phyloP scores from a whole-genome alignment of 148 eudicot genomes.

The Vaccinium darrowii region DNA sequence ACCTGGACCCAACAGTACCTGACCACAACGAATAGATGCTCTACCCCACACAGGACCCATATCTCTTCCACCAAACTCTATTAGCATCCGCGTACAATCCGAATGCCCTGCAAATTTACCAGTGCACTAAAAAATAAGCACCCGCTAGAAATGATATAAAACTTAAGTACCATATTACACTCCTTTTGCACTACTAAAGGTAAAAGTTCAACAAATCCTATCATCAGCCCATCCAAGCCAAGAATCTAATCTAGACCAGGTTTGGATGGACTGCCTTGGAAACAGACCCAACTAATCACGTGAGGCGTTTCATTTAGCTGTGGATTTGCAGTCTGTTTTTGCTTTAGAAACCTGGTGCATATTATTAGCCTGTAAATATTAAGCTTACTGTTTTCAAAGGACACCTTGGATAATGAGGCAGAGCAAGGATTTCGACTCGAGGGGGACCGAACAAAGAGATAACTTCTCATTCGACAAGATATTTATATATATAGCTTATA shows the following conservation, averaged over 20 bases:
- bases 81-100: neutral
- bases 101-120: constrained; percentile 11
- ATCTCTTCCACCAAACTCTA: constrained; percentile 7
- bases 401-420: neutral
- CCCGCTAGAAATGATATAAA: neutral
- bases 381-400: neutral
- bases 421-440: no score
- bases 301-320: neutral
- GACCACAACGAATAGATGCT: neutral
- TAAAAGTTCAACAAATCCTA: neutral
- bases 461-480: no score
- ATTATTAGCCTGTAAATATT: neutral
- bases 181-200: neutral
- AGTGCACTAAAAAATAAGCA: constrained; percentile 3
- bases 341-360: neutral
- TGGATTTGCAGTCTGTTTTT: no score
- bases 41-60: neutral
- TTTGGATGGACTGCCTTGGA: neutral
- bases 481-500: no score
- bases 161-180: neutral
- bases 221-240: neutral
- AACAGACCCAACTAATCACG: neutral
- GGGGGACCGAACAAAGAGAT: no score
- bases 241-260: neutral
- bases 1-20: constrained; percentile 9